Evolutionary conservation across 495 filamentous ascomycete genomes (phyloP).

Genomic region (Penicillium canariense): DNA sequence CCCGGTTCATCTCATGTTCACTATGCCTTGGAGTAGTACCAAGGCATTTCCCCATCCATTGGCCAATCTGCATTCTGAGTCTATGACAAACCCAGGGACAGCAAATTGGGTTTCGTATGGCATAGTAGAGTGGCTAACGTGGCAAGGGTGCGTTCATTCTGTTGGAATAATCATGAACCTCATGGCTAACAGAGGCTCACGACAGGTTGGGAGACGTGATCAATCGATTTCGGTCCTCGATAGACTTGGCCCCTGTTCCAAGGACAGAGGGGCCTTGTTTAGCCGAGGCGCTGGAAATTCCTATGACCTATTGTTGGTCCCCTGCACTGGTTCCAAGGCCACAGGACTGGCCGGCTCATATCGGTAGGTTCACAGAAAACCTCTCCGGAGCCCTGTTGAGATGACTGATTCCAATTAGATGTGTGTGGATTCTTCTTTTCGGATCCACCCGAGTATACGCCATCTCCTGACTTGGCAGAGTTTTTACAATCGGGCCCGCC

Average conservation of each 20-base stretch:
- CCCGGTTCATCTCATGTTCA: slow-evolving; percentile 66
- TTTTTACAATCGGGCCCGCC: slow-evolving; percentile 55
- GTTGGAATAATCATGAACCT: neutral
- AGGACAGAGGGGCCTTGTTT: slow-evolving; percentile 34
- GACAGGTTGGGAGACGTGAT: slow-evolving; percentile 56
- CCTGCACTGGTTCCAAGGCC: slow-evolving; percentile 61
- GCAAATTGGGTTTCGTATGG: slow-evolving; percentile 60
- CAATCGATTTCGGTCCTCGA: slow-evolving; percentile 51
- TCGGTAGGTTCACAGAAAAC: slow-evolving; percentile 32
- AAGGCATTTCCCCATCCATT: slow-evolving; percentile 56
- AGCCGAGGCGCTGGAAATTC: slow-evolving; percentile 48
- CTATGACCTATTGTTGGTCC: slow-evolving; percentile 66
- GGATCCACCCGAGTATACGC: slow-evolving; percentile 48
- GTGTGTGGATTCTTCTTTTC: slow-evolving; percentile 64
- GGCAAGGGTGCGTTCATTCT: slow-evolving; percentile 54
- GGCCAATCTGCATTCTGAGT: slow-evolving; percentile 50
- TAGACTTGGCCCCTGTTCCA: slow-evolving; percentile 52
- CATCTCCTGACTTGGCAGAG: slow-evolving; percentile 45
- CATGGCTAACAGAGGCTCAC: slow-evolving; percentile 10
- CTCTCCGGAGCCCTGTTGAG: neutral
- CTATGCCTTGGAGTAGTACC: slow-evolving; percentile 59
- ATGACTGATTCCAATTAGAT: slow-evolving; percentile 23
- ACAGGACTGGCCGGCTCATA: slow-evolving; percentile 56
- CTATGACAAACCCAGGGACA: slow-evolving; percentile 36
- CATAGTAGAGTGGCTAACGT: slow-evolving; percentile 63